Base-by-base conservation (phyloP, 257 asterid species). In the Scutellaria barbata region DNA sequence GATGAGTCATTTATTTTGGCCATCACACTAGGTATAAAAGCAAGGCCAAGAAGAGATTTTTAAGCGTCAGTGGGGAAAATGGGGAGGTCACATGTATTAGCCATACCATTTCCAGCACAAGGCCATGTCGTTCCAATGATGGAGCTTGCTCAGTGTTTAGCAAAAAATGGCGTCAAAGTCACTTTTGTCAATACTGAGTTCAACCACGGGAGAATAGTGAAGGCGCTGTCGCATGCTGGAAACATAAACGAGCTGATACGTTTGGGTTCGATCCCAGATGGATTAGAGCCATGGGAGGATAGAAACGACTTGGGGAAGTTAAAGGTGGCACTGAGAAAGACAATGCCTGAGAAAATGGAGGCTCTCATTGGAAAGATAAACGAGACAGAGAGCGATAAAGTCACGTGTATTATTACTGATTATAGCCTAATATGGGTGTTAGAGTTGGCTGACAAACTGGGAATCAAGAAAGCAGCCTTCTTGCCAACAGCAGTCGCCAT, bases 31-130 rank as follows among this genome's bases (percentile, higher is more conserved):
- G 18, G 58, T 57, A 55, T 66, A 74, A 65, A 77, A 64, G 6
- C 6, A 61, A 61, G 69, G 43, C 39, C 30, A 68, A 16, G 13
- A 22, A 63, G 47, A 70, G 0, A 6, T 10, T 41, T 40, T 61
- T 7, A 0, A 37, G 10, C 3, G 3, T 3, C 22, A 48, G 54
- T 5, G 6, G 20, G 39, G 50, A 71, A 57, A 20, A 86, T 86
- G 93, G 83, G 82, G 12, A 82, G 52, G 47, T 82, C 88, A 62
- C 96, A 85, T 67, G 79, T 86, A 60, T 2, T 87, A 35, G 84
- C 78, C 8, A 22, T 89, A 25, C 89, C 96, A 9, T 86, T 76
- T 78, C 96, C 95, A 69, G 95, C 91, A 63, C 96, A 90, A 71
- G 96, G 95, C 51, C 95, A 88, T 74, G 95, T 90, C 4, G 81